Conservation (phyloP, 331 rosid species). For the Malus hybrid region DNA sequence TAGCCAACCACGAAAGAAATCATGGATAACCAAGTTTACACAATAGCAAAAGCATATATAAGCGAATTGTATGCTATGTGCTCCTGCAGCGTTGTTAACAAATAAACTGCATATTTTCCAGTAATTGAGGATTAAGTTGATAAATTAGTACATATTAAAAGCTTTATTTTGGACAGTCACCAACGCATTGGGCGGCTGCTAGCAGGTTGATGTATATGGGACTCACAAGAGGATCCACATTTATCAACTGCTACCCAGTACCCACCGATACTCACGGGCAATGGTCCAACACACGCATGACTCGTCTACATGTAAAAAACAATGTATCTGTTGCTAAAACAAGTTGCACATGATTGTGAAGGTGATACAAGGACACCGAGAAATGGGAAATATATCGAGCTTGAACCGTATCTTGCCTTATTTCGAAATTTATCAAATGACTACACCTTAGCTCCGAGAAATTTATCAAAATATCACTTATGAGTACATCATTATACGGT, state of each 20-base stretch:
- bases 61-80: not conserved
- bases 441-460: not conserved
- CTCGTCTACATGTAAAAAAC: not conserved
- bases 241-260: not conserved
- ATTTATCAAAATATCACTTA: not conserved
- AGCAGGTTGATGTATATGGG: not conserved
- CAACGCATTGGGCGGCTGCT: not conserved
- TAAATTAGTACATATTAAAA: not conserved
- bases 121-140: not conserved
- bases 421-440: not conserved
- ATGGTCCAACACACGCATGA: not conserved
- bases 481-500: not conserved
- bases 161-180: not conserved
- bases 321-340: not conserved
- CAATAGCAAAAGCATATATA: not conserved
- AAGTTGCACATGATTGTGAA: not conserved
- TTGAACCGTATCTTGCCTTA: not conserved
- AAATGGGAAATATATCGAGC: not conserved
- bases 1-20: not conserved
- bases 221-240: not conserved
- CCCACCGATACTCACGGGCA: not conserved
- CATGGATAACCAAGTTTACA: not conserved
- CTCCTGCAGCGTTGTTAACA: not conserved
- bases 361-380: not conserved
- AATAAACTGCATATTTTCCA: not conserved